A percentile compares a stretch with the other conserved stretches of the same genome.
Conservation (phyloP, 2,329 filamentous ascomycete species). For the Karstenula rhodostoma region DNA sequence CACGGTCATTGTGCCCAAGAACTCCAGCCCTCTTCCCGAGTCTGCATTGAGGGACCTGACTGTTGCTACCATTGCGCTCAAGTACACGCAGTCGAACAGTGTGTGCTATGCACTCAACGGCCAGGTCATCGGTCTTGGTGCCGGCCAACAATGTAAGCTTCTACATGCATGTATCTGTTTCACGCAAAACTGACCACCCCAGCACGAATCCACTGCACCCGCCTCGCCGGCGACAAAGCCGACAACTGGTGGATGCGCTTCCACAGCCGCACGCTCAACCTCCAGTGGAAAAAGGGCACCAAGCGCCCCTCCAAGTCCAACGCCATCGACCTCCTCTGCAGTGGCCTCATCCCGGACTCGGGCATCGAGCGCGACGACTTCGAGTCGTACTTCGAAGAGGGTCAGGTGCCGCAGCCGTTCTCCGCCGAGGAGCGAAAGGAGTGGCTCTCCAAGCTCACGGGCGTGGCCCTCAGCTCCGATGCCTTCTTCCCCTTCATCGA, state of each 20-base stretch:
- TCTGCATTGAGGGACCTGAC: slow-evolving; percentile 87
- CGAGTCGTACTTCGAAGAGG: slow-evolving; percentile 85
- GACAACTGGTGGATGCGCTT: slow-evolving; percentile 99
- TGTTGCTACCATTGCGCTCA: slow-evolving; percentile 94
- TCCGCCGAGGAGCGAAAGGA: slow-evolving; percentile 82
- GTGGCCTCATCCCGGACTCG: slow-evolving; percentile 82
- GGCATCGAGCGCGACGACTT: slow-evolving; percentile 87
- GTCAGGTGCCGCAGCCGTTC: slow-evolving; percentile 77
- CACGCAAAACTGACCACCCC: not conserved
- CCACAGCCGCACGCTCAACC: slow-evolving; percentile 83
- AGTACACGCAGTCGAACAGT: slow-evolving; percentile 98
- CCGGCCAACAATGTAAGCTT: slow-evolving; percentile 80
- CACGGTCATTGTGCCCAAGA: slow-evolving; percentile 86
- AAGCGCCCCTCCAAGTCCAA: slow-evolving; percentile 99
- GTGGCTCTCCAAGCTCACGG: slow-evolving; percentile 82
- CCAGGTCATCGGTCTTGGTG: slow-evolving; percentile 91
- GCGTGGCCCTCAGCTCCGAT: slow-evolving; percentile 90
- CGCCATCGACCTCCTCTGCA: slow-evolving; percentile 93
- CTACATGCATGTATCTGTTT: too few relatives aligned
- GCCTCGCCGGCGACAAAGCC: slow-evolving; percentile 95
- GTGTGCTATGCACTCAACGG: slow-evolving; percentile 97
- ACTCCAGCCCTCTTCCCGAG: slow-evolving; percentile 75
- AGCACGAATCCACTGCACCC: slow-evolving; percentile 94
- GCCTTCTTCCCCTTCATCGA: slow-evolving; percentile 99
- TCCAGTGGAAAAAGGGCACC: slow-evolving; percentile 97